These are phyloP conservation scores for Myxozyma udenii DNA, from an alignment of 805 yeast genomes.

Conservation along the genomic window DNA sequence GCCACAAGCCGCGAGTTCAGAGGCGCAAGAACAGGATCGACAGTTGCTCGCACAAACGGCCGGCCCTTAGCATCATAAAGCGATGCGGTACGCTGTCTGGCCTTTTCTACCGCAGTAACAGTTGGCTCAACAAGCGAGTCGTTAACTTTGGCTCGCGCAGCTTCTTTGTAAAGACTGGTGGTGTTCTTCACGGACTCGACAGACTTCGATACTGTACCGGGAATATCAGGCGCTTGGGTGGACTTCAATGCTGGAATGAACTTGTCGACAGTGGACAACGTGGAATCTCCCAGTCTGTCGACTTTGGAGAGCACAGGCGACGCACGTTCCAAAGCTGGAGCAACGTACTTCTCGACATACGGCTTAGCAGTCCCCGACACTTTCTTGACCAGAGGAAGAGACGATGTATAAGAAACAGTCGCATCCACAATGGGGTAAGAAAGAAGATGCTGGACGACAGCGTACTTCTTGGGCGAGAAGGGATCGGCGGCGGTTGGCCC, in stretches of 20 bases:
- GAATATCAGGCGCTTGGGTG: conserved; percentile 52
- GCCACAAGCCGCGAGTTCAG: conserved; percentile 54
- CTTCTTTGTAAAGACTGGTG: conserved; percentile 38
- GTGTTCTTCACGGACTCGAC: conserved; percentile 39
- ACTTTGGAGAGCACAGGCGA: conserved; percentile 48
- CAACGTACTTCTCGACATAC: conserved; percentile 28
- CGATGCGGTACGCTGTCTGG: conserved; percentile 51
- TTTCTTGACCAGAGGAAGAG: conserved; percentile 21
- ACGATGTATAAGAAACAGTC: conserved; percentile 24
- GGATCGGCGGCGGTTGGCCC: conserved; percentile 1
- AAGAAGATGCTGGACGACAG: conserved; percentile 21
- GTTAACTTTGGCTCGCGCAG: conserved; percentile 38
- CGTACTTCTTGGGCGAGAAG: conserved; percentile 10
- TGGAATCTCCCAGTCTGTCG: conserved; percentile 54
- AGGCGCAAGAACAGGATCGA: conserved; percentile 64
- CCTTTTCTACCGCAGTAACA: conserved; percentile 42
- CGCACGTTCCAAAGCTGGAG: conserved; percentile 41
- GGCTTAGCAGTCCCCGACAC: conserved; percentile 27
- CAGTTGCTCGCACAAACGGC: conserved; percentile 57
- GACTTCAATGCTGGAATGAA: conserved; percentile 59
- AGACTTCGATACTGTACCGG: conserved; percentile 43
- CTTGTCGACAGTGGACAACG: conserved; percentile 57
- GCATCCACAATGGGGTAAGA: conserved; percentile 27
- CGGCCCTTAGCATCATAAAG: conserved; percentile 59
- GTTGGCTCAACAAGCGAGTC: conserved; percentile 52